phyloP scores from a whole-genome alignment of 805 yeast species.

The Nakazawaea laoshanensis region DNA sequence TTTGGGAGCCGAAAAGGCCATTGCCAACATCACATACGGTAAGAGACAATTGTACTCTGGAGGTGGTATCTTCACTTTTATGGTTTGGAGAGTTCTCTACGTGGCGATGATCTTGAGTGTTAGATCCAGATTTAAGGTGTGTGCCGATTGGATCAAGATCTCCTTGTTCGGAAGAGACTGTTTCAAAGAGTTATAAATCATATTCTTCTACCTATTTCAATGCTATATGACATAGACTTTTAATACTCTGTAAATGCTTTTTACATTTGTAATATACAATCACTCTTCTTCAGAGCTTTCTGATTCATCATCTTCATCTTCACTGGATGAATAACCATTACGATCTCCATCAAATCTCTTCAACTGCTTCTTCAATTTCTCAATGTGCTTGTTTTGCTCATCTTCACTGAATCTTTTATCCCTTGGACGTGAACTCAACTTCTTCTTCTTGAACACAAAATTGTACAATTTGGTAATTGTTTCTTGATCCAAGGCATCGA shows the following conservation, averaged over 20 bases:
- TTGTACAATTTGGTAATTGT: slow-evolving; percentile 80
- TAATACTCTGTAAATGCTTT: not conserved
- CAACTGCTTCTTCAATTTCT: slow-evolving; percentile 62
- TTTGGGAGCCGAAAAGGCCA: slow-evolving; percentile 49
- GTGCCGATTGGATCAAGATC: slow-evolving; percentile 44
- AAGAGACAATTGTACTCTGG: slow-evolving; percentile 37
- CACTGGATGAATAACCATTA: slow-evolving; percentile 33
- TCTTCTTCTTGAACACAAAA: slow-evolving; percentile 54
- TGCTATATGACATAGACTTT: not conserved
- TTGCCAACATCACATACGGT: slow-evolving; percentile 50
- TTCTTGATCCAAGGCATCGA: slow-evolving; percentile 82
- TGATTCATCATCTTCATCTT: slow-evolving; percentile 54
- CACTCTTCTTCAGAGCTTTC: slow-evolving; percentile 70
- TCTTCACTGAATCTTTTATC: slow-evolving; percentile 56
- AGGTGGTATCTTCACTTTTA: slow-evolving; percentile 46
- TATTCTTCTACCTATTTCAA: not conserved
- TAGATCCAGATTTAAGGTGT: slow-evolving; percentile 42
- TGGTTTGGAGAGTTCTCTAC: slow-evolving; percentile 49
- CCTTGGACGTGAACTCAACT: slow-evolving; percentile 24
- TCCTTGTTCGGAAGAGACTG: slow-evolving; percentile 46
- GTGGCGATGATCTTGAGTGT: slow-evolving; percentile 47
- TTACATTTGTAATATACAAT: no score
- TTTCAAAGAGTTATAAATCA: slow-evolving; percentile 32
- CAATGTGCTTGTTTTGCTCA: slow-evolving; percentile 61
- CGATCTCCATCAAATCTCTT: slow-evolving; percentile 55